These are phyloP conservation scores for Fraxinus nigra DNA, from an alignment of 305 asterid species.

Conservation along the genomic window DNA sequence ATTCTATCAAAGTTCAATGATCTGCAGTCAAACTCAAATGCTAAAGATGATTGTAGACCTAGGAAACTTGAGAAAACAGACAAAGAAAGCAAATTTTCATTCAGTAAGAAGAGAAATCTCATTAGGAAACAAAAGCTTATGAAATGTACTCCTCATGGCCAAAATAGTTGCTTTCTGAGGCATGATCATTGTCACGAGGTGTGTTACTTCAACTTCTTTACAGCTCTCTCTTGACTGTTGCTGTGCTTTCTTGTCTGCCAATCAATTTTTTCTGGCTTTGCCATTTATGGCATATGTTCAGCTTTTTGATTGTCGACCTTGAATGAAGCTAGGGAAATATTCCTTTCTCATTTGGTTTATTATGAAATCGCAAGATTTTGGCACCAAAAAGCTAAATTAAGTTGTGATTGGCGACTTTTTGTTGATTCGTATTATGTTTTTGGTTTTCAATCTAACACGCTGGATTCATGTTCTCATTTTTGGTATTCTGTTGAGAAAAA, in stretches of 20 bases:
- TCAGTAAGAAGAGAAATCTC: slow-evolving; percentile 48
- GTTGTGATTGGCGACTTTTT: background rate
- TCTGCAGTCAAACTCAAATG: slow-evolving; percentile 29
- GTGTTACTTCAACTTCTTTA: slow-evolving; percentile 15
- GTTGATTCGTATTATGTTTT: background rate
- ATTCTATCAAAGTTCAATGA: slow-evolving; percentile 60
- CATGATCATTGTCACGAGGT: slow-evolving; percentile 41
- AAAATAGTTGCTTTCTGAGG: slow-evolving; percentile 30
- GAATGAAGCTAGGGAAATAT: background rate
- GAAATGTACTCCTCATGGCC: slow-evolving; percentile 37
- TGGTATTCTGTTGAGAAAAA: background rate
- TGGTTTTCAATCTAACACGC: background rate
- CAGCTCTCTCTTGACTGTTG: background rate
- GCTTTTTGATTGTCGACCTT: background rate
- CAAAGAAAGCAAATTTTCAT: slow-evolving; percentile 33
- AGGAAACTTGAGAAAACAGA: slow-evolving; percentile 37
- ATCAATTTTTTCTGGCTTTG: background rate
- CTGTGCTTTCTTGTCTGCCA: background rate
- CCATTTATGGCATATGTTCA: background rate
- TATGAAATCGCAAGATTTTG: background rate
- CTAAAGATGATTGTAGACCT: slow-evolving; percentile 26
- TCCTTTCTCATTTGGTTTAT: background rate
- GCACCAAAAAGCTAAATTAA: background rate
- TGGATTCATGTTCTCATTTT: background rate
- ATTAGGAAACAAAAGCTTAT: slow-evolving; percentile 41